Percentiles rank a stretch among this genome's conserved stretches.
These are phyloP conservation scores for Cladosporium sphaerospermum DNA, from an alignment of 2,329 filamentous ascomycete species.

Conservation along the genomic window DNA sequence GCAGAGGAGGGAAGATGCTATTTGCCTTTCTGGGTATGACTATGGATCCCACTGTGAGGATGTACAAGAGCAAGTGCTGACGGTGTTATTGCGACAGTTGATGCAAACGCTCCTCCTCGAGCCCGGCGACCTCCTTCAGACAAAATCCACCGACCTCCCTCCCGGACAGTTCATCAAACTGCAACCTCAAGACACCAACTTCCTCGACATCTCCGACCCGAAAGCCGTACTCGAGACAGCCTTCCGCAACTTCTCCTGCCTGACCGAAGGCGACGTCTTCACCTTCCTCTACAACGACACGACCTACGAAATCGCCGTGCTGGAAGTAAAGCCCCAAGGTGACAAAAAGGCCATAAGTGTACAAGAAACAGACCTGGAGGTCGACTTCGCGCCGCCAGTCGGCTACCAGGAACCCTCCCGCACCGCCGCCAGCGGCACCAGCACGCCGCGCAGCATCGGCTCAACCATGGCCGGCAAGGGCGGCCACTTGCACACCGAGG, in stretches of 20 bases:
- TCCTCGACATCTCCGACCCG: conserved; percentile 94
- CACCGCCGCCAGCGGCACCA: conserved; percentile 63
- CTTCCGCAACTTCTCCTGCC: conserved; percentile 89
- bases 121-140: conserved; percentile 87
- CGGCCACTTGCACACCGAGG: conserved; percentile 73
- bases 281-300: conserved; percentile 96
- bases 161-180: conserved; percentile 91
- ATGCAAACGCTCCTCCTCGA: conserved; percentile 89
- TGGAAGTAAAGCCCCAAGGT: conserved; percentile 84
- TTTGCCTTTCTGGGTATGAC: conserved; percentile 70
- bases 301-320: conserved; percentile 83
- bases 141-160: conserved; percentile 89
- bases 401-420: conserved; percentile 86
- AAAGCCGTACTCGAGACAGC: conserved; percentile 96
- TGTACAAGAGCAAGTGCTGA: conserved; percentile 14
- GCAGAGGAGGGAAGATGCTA: conserved; percentile 96
- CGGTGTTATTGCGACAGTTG: conserved; percentile 47
- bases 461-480: conserved; percentile 52
- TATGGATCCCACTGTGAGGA: conserved; percentile 37
- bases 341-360: conserved; percentile 83
- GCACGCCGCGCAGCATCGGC: conserved; percentile 65
- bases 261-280: conserved; percentile 91
- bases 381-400: conserved; percentile 90
- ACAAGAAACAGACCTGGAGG: conserved; percentile 91
- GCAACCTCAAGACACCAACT: conserved; percentile 85